Evolutionary conservation across 2,329 filamentous ascomycete species (phyloP), one percentile per base, ranked within the genome.

Genomic region (Neopestalotiopsis sp.): DNA sequence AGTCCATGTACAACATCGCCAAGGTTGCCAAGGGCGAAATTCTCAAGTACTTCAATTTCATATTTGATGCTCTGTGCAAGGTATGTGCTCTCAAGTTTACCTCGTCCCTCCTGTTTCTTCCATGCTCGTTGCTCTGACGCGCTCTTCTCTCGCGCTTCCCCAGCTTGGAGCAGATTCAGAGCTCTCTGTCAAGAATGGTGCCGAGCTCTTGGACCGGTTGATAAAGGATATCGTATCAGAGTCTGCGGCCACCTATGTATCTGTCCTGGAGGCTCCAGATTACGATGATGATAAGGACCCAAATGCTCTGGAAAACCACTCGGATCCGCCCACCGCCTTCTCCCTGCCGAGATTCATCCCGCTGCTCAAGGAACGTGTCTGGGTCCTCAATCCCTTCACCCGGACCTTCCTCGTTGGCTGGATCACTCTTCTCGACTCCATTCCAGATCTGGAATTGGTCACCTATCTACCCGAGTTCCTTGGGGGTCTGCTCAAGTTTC

Each of bases 1-100:
- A 99, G 84, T 97, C 95, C 81, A 99, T 99, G 96, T 99, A 99
- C 84, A 99, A 99, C 81, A 99, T 99, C 78, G 95, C 96, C 77
- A 99, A 99, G 83, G 96, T 99, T 62, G 96, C 95, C 70, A 99
- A 99, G 82, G 96, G 97, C 49, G 96, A 99, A 81, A 96, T 99
- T 24, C 82, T 99, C 72, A 89, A 97, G 56, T 99, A 97, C 84
- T 99, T 99, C 82, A 99, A 99, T 82, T 93, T 97, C 76, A 96
- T 99, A 72, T 99, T 99, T 78, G 96, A 99, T 83, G 94, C 96
- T 28, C 85, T 99, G 67, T 97, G 95, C 84, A 98, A 98, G 88
- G 94, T 97, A 83, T 71, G 82, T 73, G 40, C 65, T 66, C 12
- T 59, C 69, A 40, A 45, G 30, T 62, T 10, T 62, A 67, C 69